These are phyloP conservation scores for Plasmodium fragile DNA, from an alignment of 169 alveolate genomes.

Conservation along the genomic window DNA sequence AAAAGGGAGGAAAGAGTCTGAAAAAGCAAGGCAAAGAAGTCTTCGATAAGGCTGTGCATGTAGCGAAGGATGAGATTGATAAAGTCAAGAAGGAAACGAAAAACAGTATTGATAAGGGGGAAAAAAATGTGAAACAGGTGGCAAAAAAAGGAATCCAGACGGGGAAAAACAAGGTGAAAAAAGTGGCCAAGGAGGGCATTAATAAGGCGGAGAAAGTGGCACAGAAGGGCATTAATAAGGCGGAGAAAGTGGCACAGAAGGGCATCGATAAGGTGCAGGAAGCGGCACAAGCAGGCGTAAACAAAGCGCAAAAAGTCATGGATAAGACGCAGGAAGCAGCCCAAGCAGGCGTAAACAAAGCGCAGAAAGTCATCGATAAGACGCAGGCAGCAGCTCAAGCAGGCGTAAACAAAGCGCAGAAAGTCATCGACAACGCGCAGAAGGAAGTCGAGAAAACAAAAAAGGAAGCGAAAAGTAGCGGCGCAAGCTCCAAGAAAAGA, in stretches of 20 bases:
- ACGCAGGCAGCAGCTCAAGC: neutral
- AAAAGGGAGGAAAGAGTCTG: constrained; percentile 3
- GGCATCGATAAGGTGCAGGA: neutral
- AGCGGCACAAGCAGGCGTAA: neutral
- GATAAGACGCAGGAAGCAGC: neutral
- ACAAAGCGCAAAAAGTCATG: neutral
- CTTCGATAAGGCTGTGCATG: constrained; percentile 2
- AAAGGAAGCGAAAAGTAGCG: constrained; percentile 4
- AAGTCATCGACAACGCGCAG: neutral
- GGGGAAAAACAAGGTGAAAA: neutral
- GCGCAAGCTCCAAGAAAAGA: neutral
- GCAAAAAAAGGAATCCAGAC: neutral
- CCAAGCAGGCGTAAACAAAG: neutral
- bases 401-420: neutral
- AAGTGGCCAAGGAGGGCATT: neutral
- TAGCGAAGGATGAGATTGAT: neutral
- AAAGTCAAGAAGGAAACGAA: neutral
- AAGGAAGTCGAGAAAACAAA: neutral
- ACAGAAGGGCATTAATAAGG: neutral
- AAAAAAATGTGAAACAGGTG: constrained; percentile 4
- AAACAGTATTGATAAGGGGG: neutral
- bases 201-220: neutral
- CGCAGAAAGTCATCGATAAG: neutral
- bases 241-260: neutral
- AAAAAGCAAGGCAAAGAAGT: constrained; percentile 6